Evolutionary conservation across 1,284 basidiomycete species (phyloP).

Genomic region (Ceratobasidium sp.): DNA sequence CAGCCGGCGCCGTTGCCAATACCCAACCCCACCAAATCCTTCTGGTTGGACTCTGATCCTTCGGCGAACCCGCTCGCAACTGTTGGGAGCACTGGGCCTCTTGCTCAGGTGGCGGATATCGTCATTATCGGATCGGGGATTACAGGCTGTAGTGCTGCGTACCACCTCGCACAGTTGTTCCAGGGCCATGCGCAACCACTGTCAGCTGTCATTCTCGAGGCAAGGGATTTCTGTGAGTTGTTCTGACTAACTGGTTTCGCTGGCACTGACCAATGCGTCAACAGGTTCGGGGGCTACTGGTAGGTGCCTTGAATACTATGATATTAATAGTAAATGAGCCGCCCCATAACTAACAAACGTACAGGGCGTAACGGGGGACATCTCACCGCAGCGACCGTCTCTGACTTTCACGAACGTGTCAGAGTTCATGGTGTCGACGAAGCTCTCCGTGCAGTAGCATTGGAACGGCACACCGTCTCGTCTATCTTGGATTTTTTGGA

Average conservation of each 20-base stretch:
- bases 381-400: conserved; percentile 62
- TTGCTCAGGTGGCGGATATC: conserved; percentile 67
- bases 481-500: conserved; percentile 61
- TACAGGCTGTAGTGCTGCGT: conserved; percentile 73
- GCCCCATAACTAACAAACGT: neutral
- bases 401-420: conserved; percentile 54
- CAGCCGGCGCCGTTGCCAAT: conserved; percentile 55
- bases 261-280: conserved; percentile 4
- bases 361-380: conserved; percentile 80
- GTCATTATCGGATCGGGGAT: conserved; percentile 81
- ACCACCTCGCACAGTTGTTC: conserved; percentile 63
- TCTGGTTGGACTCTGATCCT: conserved; percentile 65
- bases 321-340: neutral
- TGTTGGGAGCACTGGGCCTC: conserved; percentile 64
- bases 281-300: conserved; percentile 82
- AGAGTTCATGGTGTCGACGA: conserved; percentile 58
- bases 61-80: conserved; percentile 67
- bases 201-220: conserved; percentile 70
- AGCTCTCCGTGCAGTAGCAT: conserved; percentile 58
- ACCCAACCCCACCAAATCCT: conserved; percentile 67
- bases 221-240: conserved; percentile 75
- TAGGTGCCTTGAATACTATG: conserved; percentile 45
- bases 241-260: neutral
- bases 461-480: conserved; percentile 65
- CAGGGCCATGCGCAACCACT: conserved; percentile 43